A percentile compares a stretch with the other conserved stretches of the same genome.
phyloP scores from a whole-genome alignment of 2,329 filamentous ascomycete genomes.

The Penicillium expansum region DNA sequence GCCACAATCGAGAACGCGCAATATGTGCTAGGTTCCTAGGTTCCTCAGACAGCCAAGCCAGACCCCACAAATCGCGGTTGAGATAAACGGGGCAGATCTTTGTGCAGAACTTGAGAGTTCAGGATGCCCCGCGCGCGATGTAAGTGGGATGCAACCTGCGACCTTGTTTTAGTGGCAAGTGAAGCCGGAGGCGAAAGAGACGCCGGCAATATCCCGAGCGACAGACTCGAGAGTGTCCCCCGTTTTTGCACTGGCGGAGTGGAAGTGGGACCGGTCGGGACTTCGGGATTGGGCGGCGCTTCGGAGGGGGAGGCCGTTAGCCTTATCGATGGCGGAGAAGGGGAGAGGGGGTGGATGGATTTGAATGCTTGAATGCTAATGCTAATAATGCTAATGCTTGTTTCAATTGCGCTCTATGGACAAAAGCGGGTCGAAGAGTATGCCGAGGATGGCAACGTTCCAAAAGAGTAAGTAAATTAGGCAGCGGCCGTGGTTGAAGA shows the following conservation, averaged over 20 bases:
- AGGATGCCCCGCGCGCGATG: neutral
- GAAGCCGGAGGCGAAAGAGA: constrained; percentile 3
- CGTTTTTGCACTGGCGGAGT: constrained; percentile 18
- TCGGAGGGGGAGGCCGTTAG: constrained; percentile 21
- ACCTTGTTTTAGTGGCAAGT: neutral
- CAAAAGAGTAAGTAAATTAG: neutral
- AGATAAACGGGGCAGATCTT: constrained; percentile 2
- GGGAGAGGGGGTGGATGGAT: neutral
- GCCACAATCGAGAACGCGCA: constrained; percentile 21
- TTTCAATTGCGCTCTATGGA: constrained; percentile 1
- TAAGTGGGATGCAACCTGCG: neutral
- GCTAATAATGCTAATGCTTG: neutral
- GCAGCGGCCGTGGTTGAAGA: neutral
- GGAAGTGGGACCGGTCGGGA: constrained; percentile 16
- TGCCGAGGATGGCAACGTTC: neutral
- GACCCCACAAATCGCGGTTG: constrained; percentile 3
- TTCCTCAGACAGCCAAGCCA: constrained; percentile 1
- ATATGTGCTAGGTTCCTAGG: neutral
- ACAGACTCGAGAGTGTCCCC: constrained; percentile 8
- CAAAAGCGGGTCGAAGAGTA: constrained; percentile 19
- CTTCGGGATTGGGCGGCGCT: constrained; percentile 19
- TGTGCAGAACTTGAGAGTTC: neutral
- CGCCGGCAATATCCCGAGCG: constrained; percentile 5
- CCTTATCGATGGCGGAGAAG: constrained; percentile 13
- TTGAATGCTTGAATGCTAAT: neutral